A percentile compares a stretch with the other conserved stretches of the same genome.
Conservation (phyloP, 75 land plant genomes). For the Isoetes taiwanensis region DNA sequence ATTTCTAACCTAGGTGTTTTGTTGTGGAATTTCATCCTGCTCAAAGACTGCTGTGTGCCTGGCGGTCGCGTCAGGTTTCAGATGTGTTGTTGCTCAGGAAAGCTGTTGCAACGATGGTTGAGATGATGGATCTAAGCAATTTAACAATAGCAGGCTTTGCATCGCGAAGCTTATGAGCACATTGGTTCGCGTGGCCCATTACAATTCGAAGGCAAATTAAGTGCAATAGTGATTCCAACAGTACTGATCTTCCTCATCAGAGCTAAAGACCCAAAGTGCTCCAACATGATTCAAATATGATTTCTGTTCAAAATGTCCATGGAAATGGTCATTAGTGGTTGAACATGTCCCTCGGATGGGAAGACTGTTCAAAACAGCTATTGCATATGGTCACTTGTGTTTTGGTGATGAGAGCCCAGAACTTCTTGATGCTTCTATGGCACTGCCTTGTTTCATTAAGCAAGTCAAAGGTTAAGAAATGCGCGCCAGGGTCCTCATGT, state of each 20-base stretch:
- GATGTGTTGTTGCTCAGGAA: slow-evolving; percentile 28
- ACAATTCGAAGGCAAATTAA: slow-evolving; percentile 22
- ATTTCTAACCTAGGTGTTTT: background rate
- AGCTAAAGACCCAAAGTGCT: background rate
- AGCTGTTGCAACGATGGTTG: slow-evolving; percentile 33
- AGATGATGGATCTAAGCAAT: slow-evolving; percentile 46
- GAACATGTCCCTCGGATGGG: slow-evolving; percentile 42
- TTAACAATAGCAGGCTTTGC: slow-evolving; percentile 55
- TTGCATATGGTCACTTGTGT: slow-evolving; percentile 81
- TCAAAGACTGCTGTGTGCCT: background rate
- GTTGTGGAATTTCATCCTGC: background rate
- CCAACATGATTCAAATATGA: background rate
- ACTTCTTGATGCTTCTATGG: slow-evolving; percentile 45
- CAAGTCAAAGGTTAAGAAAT: slow-evolving; percentile 66
- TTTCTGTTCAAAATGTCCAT: slow-evolving; percentile 25
- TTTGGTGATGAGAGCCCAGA: slow-evolving; percentile 37
- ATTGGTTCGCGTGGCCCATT: slow-evolving; percentile 56
- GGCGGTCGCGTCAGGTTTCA: slow-evolving; percentile 8
- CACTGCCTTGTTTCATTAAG: slow-evolving; percentile 53
- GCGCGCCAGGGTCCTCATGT: background rate
- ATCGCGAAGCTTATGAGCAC: slow-evolving; percentile 86
- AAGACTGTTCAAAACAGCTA: slow-evolving; percentile 66
- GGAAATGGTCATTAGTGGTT: slow-evolving; percentile 32
- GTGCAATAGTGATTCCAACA: background rate
- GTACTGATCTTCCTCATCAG: background rate